Evolutionary conservation across 192 early-diverging fungal species (phyloP).

Genomic region (Globomyces pollinis-pini): DNA sequence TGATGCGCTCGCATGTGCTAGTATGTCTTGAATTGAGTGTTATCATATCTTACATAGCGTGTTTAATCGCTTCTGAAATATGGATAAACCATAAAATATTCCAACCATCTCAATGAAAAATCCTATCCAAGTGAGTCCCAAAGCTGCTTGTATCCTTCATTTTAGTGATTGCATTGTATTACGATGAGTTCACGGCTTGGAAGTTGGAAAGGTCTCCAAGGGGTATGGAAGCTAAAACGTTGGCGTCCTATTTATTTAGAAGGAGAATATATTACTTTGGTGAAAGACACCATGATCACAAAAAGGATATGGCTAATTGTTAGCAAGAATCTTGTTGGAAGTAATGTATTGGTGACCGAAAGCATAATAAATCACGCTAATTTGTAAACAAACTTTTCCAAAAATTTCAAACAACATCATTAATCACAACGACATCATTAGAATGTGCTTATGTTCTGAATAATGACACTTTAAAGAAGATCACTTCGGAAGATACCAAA

Average conservation of each 20-base stretch:
- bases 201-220: conserved; percentile 21
- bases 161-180: neutral
- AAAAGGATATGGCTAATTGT: conserved; percentile 26
- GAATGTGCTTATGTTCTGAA: no score
- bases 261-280: conserved; percentile 19
- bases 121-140: conserved; percentile 32
- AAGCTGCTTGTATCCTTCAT: conserved; percentile 22
- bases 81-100: conserved; percentile 25
- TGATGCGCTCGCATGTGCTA: conserved; percentile 21
- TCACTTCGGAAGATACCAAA: no score
- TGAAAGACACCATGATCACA: conserved; percentile 29
- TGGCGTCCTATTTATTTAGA: conserved; percentile 34
- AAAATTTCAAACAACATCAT: neutral
- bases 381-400: neutral
- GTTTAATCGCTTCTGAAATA: conserved; percentile 22
- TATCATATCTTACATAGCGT: conserved; percentile 26
- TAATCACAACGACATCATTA: no score
- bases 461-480: no score
- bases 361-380: conserved; percentile 7
- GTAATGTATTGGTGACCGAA: conserved; percentile 14
- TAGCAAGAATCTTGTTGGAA: conserved; percentile 33
- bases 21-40: conserved; percentile 12
- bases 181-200: conserved; percentile 22
- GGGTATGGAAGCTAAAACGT: conserved; percentile 26
- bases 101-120: conserved; percentile 27